phyloP scores from a whole-genome alignment of 1,284 basidiomycete genomes.

The Melampsora americana region DNA sequence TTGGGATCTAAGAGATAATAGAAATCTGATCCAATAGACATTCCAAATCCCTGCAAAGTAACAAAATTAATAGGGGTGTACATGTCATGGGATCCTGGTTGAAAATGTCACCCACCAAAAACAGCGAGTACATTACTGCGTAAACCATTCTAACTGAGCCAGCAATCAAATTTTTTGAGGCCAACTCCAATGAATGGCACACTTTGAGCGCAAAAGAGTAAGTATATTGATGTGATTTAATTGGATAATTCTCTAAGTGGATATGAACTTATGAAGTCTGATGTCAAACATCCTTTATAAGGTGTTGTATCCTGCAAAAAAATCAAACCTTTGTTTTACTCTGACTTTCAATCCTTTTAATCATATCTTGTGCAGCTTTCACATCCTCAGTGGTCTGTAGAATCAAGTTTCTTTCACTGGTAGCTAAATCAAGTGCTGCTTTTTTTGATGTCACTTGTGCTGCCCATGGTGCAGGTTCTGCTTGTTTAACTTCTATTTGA shows the following conservation, averaged over 20 bases:
- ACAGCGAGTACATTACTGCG: constrained; percentile 81
- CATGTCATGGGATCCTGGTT: not conserved
- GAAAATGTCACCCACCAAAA: constrained; percentile 60
- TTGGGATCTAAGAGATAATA: constrained; percentile 71
- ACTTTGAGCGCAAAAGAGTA: constrained; percentile 51
- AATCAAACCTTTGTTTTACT: too few species aligned
- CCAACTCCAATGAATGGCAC: constrained; percentile 77
- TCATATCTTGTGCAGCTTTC: too few species aligned
- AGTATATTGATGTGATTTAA: constrained; percentile 39
- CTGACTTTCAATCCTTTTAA: too few species aligned
- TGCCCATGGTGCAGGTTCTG: too few species aligned
- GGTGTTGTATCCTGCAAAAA: constrained; percentile 36
- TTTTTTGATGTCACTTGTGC: too few species aligned
- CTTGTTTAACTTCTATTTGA: too few species aligned
- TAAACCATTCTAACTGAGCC: constrained; percentile 87
- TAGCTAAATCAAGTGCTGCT: too few species aligned
- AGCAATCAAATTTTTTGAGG: constrained; percentile 80
- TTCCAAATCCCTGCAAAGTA: constrained; percentile 65
- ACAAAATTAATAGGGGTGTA: constrained; percentile 23
- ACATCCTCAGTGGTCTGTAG: too few species aligned
- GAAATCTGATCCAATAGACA: constrained; percentile 80
- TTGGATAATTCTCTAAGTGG: not conserved
- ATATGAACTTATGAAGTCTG: constrained; percentile 56
- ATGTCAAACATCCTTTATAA: constrained; percentile 33
- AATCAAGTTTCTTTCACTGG: too few species aligned